Conservation (phyloP, 768 basidiomycete genomes). For the Tephrocybe sp. region DNA sequence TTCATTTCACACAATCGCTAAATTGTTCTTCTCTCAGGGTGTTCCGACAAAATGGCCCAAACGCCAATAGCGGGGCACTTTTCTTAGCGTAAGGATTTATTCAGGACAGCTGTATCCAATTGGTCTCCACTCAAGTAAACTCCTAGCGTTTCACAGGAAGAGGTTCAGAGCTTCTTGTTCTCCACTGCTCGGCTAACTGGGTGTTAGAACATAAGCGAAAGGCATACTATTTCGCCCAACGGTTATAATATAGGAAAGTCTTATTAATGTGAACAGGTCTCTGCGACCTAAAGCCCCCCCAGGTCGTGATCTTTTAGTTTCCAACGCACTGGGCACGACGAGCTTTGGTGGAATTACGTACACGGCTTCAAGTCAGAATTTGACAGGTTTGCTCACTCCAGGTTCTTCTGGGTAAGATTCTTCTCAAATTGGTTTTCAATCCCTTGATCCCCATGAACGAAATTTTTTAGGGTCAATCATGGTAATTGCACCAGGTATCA, state of each 20-base stretch:
- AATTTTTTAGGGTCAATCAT: conserved; percentile 35
- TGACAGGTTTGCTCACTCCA: conserved; percentile 54
- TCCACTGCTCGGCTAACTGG: too few relatives aligned
- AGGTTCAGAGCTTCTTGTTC: conserved; percentile 23
- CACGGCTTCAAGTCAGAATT: conserved; percentile 39
- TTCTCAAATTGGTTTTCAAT: background rate
- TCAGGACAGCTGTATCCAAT: background rate
- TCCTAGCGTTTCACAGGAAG: conserved; percentile 34
- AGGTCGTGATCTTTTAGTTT: conserved; percentile 30
- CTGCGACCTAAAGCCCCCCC: background rate
- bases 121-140: background rate
- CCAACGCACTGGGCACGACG: conserved; percentile 29
- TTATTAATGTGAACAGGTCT: background rate
- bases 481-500: conserved; percentile 13
- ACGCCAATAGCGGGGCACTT: conserved; percentile 45
- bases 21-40: conserved; percentile 31
- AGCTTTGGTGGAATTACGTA: conserved; percentile 47
- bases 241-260: conserved; percentile 33
- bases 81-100: conserved; percentile 51
- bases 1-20: too few relatives aligned
- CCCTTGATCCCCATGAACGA: background rate
- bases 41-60: conserved; percentile 58
- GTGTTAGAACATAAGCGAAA: conserved; percentile 25
- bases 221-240: conserved; percentile 31
- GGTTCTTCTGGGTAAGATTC: conserved; percentile 45